These are phyloP conservation scores for Cyclotella atomus DNA, from an alignment of 108 stramenopile genomes.

Conservation along the genomic window DNA sequence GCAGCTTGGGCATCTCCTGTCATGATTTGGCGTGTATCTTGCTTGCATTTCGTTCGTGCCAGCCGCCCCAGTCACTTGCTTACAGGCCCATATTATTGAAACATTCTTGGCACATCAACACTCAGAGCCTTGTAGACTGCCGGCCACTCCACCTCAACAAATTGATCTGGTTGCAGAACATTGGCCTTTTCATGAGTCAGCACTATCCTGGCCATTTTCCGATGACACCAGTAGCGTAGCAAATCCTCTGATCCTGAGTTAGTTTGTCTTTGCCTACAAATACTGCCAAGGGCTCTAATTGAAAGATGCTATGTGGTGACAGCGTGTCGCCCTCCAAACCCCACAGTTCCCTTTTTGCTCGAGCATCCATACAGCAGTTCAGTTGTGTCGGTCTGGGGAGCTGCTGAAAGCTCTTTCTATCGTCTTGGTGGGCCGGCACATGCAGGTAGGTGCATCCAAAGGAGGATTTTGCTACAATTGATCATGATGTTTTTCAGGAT, in stretches of 20 bases:
- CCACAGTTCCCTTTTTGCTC: neutral
- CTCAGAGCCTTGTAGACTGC: neutral
- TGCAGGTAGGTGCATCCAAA: slow-evolving; percentile 6
- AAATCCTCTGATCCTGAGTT: slow-evolving; percentile 14
- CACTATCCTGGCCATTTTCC: neutral
- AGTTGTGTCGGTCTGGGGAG: neutral
- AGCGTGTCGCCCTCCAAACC: neutral
- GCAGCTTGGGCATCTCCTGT: slow-evolving; percentile 1
- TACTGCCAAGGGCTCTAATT: slow-evolving; percentile 13
- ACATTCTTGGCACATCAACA: slow-evolving; percentile 1
- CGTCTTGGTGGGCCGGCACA: slow-evolving; percentile 23
- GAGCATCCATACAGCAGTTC: neutral
- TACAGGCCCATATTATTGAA: slow-evolving; percentile 15
- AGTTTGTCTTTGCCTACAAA: slow-evolving; percentile 20
- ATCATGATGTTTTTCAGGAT: slow-evolving; percentile 20
- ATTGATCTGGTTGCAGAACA: neutral
- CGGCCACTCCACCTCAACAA: neutral
- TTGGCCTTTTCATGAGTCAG: neutral
- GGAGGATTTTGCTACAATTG: slow-evolving; percentile 6
- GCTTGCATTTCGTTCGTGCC: slow-evolving; percentile 2
- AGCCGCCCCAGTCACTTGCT: neutral
- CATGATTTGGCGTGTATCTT: neutral
- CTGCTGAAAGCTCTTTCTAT: neutral
- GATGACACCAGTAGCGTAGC: slow-evolving; percentile 10
- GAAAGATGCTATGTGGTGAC: slow-evolving; percentile 1